phyloP scores from a whole-genome alignment of 2,329 filamentous ascomycete species.

The Colletotrichum liaoningense region DNA sequence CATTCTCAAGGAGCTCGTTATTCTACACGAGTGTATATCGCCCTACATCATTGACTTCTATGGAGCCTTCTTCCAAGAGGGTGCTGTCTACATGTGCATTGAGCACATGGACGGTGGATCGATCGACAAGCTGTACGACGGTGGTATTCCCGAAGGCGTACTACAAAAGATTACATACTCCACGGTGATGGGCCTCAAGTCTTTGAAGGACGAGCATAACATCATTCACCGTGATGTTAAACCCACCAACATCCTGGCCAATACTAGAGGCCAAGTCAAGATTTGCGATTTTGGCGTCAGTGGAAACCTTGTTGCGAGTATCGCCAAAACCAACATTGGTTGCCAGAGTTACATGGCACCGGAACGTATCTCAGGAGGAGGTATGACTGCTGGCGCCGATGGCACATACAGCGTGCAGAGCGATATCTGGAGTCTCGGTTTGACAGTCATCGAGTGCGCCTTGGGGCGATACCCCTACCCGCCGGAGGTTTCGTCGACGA shows the following conservation, averaged over 20 bases:
- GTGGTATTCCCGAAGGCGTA: constrained; percentile 89
- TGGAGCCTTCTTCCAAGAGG: constrained; percentile 98
- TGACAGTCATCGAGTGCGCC: constrained; percentile 96
- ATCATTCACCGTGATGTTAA: constrained; percentile 99
- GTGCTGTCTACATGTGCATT: constrained; percentile 98
- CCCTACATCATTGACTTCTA: constrained; percentile 99
- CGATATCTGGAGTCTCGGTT: constrained; percentile 95
- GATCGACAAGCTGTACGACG: constrained; percentile 93
- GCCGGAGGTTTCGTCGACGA: constrained; percentile 96
- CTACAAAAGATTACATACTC: constrained; percentile 90
- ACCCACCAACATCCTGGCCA: constrained; percentile 97
- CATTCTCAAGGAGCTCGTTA: constrained; percentile 97
- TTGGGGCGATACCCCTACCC: constrained; percentile 96
- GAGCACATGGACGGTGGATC: constrained; percentile 99
- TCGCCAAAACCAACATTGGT: constrained; percentile 98
- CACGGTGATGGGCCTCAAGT: constrained; percentile 91
- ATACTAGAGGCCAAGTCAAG: constrained; percentile 91
- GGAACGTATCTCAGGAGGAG: constrained; percentile 90
- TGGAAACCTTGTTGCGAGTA: constrained; percentile 95
- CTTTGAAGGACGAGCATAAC: constrained; percentile 96
- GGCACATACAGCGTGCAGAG: constrained; percentile 98
- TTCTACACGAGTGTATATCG: constrained; percentile 92
- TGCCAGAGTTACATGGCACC: constrained; percentile 99
- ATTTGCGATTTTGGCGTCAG: constrained; percentile 99
- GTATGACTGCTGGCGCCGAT: constrained; percentile 77